These are phyloP conservation scores for Zygoascus meyerae DNA, from an alignment of 1,139 yeast genomes.

Conservation along the genomic window DNA sequence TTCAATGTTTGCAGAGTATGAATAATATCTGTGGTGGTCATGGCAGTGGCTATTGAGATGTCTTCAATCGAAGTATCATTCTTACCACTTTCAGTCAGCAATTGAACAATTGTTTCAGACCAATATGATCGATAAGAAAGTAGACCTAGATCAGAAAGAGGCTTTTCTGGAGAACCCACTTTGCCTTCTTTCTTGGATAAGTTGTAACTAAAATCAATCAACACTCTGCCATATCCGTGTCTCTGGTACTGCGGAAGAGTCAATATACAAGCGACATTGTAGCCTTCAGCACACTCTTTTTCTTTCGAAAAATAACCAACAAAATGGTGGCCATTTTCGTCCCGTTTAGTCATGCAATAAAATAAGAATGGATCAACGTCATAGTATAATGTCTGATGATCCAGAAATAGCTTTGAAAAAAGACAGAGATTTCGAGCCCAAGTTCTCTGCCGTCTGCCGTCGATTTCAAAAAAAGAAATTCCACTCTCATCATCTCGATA, in stretches of 20 bases:
- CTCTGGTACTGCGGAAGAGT: slow-evolving; percentile 95
- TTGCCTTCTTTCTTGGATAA: slow-evolving; percentile 81
- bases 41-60: slow-evolving; percentile 75
- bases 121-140: slow-evolving; percentile 92
- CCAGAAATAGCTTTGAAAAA: slow-evolving; percentile 79
- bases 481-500: slow-evolving; percentile 67
- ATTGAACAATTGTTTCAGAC: slow-evolving; percentile 81
- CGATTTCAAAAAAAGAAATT: slow-evolving; percentile 88
- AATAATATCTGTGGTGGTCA: slow-evolving; percentile 93
- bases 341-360: slow-evolving; percentile 88
- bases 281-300: slow-evolving; percentile 92
- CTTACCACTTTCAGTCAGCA: slow-evolving; percentile 58
- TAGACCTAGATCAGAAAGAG: slow-evolving; percentile 88
- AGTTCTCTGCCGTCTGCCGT: slow-evolving; percentile 89
- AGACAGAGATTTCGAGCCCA: slow-evolving; percentile 96
- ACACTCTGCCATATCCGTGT: slow-evolving; percentile 84
- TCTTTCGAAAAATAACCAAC: slow-evolving; percentile 97
- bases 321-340: slow-evolving; percentile 85
- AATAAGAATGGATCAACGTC: slow-evolving; percentile 97
- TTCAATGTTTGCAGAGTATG: slow-evolving; percentile 90
- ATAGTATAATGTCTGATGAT: slow-evolving; percentile 90
- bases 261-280: slow-evolving; percentile 93
- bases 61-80: slow-evolving; percentile 88
- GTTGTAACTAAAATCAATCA: slow-evolving; percentile 91
- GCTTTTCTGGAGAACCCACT: slow-evolving; percentile 96